Percentiles rank a stretch among this genome's conserved stretches.
These are phyloP conservation scores for Dactylellina sp. DNA, from an alignment of 2,329 filamentous ascomycete species.

Conservation along the genomic window DNA sequence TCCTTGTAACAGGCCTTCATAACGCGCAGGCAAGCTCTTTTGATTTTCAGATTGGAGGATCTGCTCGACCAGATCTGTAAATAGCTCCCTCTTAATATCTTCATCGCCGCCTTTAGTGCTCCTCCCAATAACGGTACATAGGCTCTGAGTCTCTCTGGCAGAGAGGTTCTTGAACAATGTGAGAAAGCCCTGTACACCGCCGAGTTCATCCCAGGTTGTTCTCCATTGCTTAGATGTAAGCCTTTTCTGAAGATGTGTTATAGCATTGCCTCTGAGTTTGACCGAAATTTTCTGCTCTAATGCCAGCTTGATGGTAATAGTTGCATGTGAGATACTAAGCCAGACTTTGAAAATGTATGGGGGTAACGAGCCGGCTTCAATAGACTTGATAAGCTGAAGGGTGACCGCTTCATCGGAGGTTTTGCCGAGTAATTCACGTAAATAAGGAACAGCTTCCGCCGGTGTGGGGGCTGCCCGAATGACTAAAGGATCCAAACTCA, in stretches of 20 bases:
- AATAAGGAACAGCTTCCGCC: neutral
- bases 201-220: conserved; percentile 7
- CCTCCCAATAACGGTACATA: neutral
- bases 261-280: neutral
- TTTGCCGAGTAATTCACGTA: neutral
- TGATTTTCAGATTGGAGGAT: neutral
- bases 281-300: conserved; percentile 3
- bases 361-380: conserved; percentile 1
- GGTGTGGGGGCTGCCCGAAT: neutral
- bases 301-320: neutral
- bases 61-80: neutral
- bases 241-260: neutral
- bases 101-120: conserved; percentile 1
- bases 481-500: too few relatives aligned
- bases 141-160: neutral
- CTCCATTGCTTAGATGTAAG: conserved; percentile 4
- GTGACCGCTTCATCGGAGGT: conserved; percentile 1
- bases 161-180: neutral
- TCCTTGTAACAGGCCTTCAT: too few relatives aligned
- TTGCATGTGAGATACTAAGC: neutral
- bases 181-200: neutral
- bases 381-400: neutral
- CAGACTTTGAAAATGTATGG: conserved; percentile 17
- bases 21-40: neutral
- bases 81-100: conserved; percentile 2